A percentile compares a stretch with the other conserved stretches of the same genome.
Conservation (phyloP, 2,329 filamentous ascomycete genomes). For the Stachybotrys chartarum region DNA sequence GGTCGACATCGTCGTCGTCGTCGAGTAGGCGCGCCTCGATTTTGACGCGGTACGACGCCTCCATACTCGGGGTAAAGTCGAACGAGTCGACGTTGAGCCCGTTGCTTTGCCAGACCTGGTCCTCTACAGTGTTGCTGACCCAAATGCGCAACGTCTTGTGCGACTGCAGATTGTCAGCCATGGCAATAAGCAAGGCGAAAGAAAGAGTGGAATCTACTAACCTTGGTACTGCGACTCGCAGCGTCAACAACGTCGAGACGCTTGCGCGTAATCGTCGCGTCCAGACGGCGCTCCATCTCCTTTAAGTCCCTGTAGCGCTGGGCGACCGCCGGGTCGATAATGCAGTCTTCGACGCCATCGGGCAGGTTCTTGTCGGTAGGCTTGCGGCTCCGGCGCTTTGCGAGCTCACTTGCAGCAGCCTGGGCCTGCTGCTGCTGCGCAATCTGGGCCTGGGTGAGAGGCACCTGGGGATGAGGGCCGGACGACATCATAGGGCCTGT, state of each 20-base stretch:
- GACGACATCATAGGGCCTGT: slow-evolving; percentile 50
- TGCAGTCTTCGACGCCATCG: slow-evolving; percentile 76
- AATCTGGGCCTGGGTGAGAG: slow-evolving; percentile 47
- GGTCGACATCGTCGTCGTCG: slow-evolving; percentile 50
- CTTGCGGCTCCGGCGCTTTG: slow-evolving; percentile 76
- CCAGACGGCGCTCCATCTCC: slow-evolving; percentile 79
- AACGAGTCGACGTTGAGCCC: slow-evolving; percentile 66
- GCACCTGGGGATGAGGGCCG: slow-evolving; percentile 42
- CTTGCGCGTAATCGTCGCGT: slow-evolving; percentile 92
- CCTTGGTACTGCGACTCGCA: slow-evolving; percentile 66
- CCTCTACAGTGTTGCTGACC: slow-evolving; percentile 91
- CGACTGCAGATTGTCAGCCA: slow-evolving; percentile 38
- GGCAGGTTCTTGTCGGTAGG: slow-evolving; percentile 94
- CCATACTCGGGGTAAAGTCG: slow-evolving; percentile 70
- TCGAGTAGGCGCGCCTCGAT: slow-evolving; percentile 83
- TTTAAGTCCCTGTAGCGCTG: slow-evolving; percentile 76
- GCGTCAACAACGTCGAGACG: slow-evolving; percentile 83
- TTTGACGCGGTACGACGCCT: slow-evolving; percentile 81
- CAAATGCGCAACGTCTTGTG: slow-evolving; percentile 84
- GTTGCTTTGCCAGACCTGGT: slow-evolving; percentile 84
- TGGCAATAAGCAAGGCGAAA: not conserved
- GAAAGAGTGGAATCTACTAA: slow-evolving; percentile 17
- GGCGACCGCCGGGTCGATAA: slow-evolving; percentile 70
- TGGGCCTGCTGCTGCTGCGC: slow-evolving; percentile 43
- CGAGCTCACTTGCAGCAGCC: slow-evolving; percentile 53